phyloP scores from a whole-genome alignment of 1,284 basidiomycete genomes.

The Schizophyllum amplum region DNA sequence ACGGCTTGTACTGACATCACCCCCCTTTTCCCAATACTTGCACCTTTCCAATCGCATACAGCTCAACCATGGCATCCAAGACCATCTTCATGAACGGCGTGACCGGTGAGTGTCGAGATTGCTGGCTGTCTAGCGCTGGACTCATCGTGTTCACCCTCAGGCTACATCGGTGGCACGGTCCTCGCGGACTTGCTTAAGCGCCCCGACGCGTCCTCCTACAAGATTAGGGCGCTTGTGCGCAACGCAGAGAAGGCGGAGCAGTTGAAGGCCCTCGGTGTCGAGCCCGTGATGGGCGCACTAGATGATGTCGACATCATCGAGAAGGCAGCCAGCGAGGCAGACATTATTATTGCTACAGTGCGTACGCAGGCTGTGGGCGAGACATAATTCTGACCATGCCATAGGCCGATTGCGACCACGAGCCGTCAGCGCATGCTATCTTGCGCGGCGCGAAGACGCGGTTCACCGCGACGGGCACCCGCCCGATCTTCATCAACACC shows the following conservation, averaged over 20 bases:
- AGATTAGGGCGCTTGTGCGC: conserved; percentile 26
- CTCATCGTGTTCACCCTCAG: conserved; percentile 19
- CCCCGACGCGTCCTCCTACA: conserved; percentile 20
- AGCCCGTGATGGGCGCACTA: conserved; percentile 24
- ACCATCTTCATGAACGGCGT: not conserved
- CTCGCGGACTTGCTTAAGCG: conserved; percentile 30
- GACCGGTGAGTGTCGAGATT: not conserved
- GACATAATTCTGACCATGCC: not conserved
- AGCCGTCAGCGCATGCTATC: conserved; percentile 26
- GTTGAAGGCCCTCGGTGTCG: conserved; percentile 20
- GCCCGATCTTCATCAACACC: conserved; percentile 35
- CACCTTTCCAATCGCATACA: not conserved
- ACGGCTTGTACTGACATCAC: not conserved
- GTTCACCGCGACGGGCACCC: conserved; percentile 23
- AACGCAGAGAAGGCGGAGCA: conserved; percentile 24
- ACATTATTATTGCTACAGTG: conserved; percentile 20
- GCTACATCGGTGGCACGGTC: conserved; percentile 48
- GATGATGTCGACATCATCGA: conserved; percentile 23
- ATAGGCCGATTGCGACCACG: conserved; percentile 32
- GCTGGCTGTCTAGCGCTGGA: not conserved
- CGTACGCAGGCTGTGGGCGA: not conserved
- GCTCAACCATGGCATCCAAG: not conserved
- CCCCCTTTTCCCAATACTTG: not conserved
- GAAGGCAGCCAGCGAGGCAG: conserved; percentile 16
- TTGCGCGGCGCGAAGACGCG: conserved; percentile 29